These are phyloP conservation scores for Eucalyptus pauciflora DNA, from an alignment of 345 rosid genomes.

Conservation along the genomic window DNA sequence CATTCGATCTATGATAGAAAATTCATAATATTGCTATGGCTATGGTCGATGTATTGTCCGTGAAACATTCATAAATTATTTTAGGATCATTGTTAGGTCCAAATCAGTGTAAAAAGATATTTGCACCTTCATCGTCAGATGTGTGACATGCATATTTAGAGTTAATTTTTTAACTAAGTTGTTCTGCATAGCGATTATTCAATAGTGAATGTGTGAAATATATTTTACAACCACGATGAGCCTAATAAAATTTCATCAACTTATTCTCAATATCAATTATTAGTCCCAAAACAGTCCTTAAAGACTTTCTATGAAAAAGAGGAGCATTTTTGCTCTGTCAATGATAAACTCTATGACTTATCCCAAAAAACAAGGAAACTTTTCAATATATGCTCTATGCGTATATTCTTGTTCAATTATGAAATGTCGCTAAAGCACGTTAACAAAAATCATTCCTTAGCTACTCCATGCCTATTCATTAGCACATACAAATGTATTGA, in stretches of 20 bases:
- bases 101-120: neutral
- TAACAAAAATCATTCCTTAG: neutral
- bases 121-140: neutral
- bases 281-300: neutral
- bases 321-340: neutral
- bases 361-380: neutral
- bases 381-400: neutral
- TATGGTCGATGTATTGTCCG: neutral
- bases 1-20: neutral
- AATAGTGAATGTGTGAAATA: neutral
- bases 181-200: neutral
- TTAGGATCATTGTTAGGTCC: neutral
- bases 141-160: neutral
- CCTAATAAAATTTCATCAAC: neutral
- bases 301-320: neutral
- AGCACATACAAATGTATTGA: neutral
- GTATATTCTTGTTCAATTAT: neutral
- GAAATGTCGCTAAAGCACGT: neutral
- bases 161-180: neutral
- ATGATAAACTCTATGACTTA: neutral
- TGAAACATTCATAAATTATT: neutral
- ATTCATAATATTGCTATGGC: neutral
- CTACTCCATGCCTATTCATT: neutral
- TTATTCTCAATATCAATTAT: neutral
- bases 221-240: neutral